phyloP scores from a whole-genome alignment of 108 stramenopile species.

The Fragilariopsis cylindrus region DNA sequence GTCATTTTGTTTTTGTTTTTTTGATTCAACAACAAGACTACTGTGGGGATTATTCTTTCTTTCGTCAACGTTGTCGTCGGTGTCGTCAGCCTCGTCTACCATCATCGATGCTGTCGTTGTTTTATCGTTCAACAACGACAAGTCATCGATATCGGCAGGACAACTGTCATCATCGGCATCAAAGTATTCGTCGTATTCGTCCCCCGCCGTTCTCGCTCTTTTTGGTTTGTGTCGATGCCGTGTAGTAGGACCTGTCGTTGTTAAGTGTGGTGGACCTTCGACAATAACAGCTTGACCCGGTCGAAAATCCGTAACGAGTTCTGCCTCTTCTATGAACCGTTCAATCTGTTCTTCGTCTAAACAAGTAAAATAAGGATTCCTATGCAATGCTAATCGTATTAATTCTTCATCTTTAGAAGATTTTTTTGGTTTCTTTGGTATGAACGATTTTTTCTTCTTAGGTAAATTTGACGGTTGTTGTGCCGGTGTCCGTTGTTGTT shows the following conservation, averaged over 20 bases:
- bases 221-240: not conserved
- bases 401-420: constrained; percentile 31
- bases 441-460: not conserved
- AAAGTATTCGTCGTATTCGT: not conserved
- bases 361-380: constrained; percentile 54
- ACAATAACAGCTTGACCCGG: constrained; percentile 47
- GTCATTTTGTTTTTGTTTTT: not conserved
- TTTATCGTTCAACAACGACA: constrained; percentile 6
- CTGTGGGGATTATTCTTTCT: not conserved
- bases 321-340: constrained; percentile 41
- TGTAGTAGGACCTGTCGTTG: not conserved
- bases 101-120: not conserved
- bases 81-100: not conserved
- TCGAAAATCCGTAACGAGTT: constrained; percentile 30
- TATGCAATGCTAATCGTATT: constrained; percentile 44
- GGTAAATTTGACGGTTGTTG: not conserved
- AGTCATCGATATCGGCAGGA: constrained; percentile 17
- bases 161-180: not conserved
- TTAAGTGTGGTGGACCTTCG: constrained; percentile 24
- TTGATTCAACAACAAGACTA: not conserved
- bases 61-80: constrained; percentile 6
- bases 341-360: constrained; percentile 57
- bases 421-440: constrained; percentile 17
- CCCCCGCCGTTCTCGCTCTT: not conserved
- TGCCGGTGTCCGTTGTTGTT: not conserved